phyloP scores from a whole-genome alignment of 1,139 yeast species.

The Yamadazyma epiphylla region DNA sequence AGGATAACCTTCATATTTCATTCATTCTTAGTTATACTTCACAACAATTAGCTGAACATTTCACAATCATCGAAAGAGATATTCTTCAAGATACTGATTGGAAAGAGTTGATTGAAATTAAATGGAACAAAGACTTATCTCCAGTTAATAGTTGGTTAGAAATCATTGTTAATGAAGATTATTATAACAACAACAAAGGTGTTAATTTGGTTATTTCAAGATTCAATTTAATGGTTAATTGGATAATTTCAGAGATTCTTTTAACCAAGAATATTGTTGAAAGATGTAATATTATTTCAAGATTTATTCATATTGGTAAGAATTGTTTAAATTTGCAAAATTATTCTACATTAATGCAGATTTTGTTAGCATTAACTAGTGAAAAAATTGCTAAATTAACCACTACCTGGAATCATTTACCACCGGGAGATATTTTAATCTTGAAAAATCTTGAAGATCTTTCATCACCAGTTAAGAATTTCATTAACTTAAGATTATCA shows the following conservation, averaged over 20 bases:
- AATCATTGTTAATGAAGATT: slow-evolving; percentile 59
- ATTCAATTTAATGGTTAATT: slow-evolving; percentile 83
- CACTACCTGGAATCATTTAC: slow-evolving; percentile 71
- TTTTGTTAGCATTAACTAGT: slow-evolving; percentile 78
- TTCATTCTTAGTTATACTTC: slow-evolving; percentile 74
- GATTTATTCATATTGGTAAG: slow-evolving; percentile 84
- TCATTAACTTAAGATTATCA: slow-evolving; percentile 59
- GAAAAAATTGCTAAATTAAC: slow-evolving; percentile 57
- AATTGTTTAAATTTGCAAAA: slow-evolving; percentile 72
- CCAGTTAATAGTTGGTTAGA: slow-evolving; percentile 88
- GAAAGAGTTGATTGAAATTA: slow-evolving; percentile 79
- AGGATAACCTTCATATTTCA: slow-evolving; percentile 58
- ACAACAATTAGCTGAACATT: slow-evolving; percentile 63
- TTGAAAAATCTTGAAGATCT: slow-evolving; percentile 62
- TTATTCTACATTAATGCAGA: slow-evolving; percentile 83
- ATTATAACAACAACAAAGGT: slow-evolving; percentile 53
- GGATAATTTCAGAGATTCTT: slow-evolving; percentile 87
- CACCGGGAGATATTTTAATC: slow-evolving; percentile 56
- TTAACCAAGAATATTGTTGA: slow-evolving; percentile 59
- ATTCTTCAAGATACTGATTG: slow-evolving; percentile 83
- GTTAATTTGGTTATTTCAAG: slow-evolving; percentile 82
- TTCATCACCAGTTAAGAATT: slow-evolving; percentile 64
- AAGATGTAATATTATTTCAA: slow-evolving; percentile 63
- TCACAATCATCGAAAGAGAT: slow-evolving; percentile 84
- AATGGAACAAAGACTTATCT: slow-evolving; percentile 64